Evolutionary conservation across 495 filamentous ascomycete genomes (phyloP), one percentile per base, ranked within the genome.

Genomic region (Aspergillus steynii): DNA sequence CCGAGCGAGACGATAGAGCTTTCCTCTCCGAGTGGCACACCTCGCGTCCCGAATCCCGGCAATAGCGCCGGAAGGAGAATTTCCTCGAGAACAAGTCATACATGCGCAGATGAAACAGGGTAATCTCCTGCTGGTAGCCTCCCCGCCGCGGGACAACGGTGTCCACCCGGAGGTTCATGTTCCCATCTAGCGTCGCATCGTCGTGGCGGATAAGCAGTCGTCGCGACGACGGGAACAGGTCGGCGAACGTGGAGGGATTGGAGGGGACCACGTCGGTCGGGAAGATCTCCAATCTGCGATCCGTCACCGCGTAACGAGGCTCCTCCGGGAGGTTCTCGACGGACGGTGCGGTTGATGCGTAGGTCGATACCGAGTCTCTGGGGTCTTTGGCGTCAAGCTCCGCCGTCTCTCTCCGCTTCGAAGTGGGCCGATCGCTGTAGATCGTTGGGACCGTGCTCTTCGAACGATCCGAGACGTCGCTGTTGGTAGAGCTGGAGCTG

Each of bases 91-190:
- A 86, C 65, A 99, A 77, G 73, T 97, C 94, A 68, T 97, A 88
- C 93, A 99, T 97, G 62, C 93, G 89, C 48, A 98, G 80, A 74
- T 99, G 93, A 74, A 97, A 98, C 48, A 99, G 86, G 50, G 90
- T 95, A 46, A 96, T 83, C 53, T 87, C 85, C 64, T 85, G 85
- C 53, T 75, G 71, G 53, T 73, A 74, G 55, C 85, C 86, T 12
- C 82, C 81, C n/a, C 77, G 65, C 5, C 74, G 77, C 37, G 79
- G 75, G 47, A 91, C 84, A 57, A 88, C 80, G 15, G 92, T 92
- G 71, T 97, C 93, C 53, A 99, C 82, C 48, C 93, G 88, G 56
- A 99, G 82, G 71, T 97, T 97, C 95, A 97, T 96, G 80, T 98
- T 97, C 25, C 95, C 94, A 73, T 99, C 95, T 20, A 88, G 71